Evolutionary conservation across 2,329 filamentous ascomycete species (phyloP).

Genomic region (Periglandula ipomoeae): DNA sequence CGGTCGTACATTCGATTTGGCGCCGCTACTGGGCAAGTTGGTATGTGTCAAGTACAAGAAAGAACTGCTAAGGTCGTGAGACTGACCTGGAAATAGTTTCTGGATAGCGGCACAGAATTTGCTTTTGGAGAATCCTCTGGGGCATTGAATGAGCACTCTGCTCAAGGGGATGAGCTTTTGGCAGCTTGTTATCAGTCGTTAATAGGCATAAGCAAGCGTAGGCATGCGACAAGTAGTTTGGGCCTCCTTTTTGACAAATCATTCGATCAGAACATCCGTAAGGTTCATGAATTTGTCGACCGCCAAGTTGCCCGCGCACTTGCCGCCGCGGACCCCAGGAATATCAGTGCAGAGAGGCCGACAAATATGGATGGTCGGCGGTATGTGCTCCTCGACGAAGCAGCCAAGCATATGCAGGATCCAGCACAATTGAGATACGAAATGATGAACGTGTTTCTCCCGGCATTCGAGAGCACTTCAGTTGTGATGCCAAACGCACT

Average conservation of each 20-base stretch:
- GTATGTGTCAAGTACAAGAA: not conserved
- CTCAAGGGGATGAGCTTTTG: conserved; percentile 5
- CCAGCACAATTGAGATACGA: conserved; percentile 3
- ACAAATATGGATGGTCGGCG: not conserved
- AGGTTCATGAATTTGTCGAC: conserved; percentile 7
- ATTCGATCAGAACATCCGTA: conserved; percentile 3
- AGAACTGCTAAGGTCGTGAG: too few species aligned
- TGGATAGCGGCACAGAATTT: conserved; percentile 8
- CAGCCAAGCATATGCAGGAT: conserved; percentile 4
- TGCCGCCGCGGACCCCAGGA: not conserved
- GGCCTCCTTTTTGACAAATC: not conserved
- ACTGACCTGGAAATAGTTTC: conserved; percentile 2
- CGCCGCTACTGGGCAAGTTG: conserved; percentile 4
- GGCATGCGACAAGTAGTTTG: not conserved
- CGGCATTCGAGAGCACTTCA: conserved; percentile 5
- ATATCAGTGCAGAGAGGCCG: not conserved
- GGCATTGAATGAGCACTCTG: not conserved
- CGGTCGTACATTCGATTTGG: conserved; percentile 5
- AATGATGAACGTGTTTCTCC: conserved; percentile 8
- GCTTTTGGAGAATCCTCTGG: conserved; percentile 5
- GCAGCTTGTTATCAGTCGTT: conserved; percentile 2
- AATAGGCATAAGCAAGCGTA: conserved; percentile 3
- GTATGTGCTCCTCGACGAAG: conserved; percentile 6
- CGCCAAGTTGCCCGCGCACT: conserved; percentile 5
- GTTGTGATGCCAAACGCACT: conserved; percentile 3